Evolutionary conservation across 768 basidiomycete species (phyloP), one percentile per base, ranked within the genome.

Genomic region (Kwoniella heveanensis): DNA sequence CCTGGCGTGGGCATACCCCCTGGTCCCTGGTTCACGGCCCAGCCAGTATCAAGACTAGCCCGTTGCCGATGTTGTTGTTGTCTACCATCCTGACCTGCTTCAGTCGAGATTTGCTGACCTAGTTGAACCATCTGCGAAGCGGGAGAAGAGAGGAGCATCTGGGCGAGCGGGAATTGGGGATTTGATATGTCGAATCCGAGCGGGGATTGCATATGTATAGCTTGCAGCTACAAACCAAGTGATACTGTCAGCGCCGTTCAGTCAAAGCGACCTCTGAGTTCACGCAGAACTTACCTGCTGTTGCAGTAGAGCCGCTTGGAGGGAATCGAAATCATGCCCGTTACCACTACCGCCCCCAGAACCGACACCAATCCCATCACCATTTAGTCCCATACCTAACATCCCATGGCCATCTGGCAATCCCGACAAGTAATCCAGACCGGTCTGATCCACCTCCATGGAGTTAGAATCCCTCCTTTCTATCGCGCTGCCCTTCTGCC

Each of bases 21-120:
- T 7, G 65, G 9, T 15, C 63, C 60, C 26, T 57, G 54, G 26
- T 24, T 25, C 6, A 52, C 52, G 12, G 47, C n/a, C 66, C 67
- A 64, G 25, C 22, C 22, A 47, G 29, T 36, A 46, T 61, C 52
- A 13, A 61, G n/a, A 50, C 51, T 61, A 13, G 52, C 51, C 27
- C 51, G 26, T 24, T 61, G 50, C 49, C 29, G 52, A n/a, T 62
- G 50, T 17, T 92, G 90, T 64, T 62, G 50, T 17, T 92, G 90
- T 64, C 91, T 89, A 82, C 91, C 88, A 61, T 87, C 87, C 74
- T 93, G 90, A 13, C 88, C 82, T 76, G 6, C 21, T 26, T 49
- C 48, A 17, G 22, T 24, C 10, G 25, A 22, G 6, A 26, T 21
- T 46, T 24, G 44, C 61, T 65, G 65, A 1, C 49, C 36, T 10